Conservation (phyloP, 2,329 filamentous ascomycete genomes). For the Beauveria pseudobassiana region DNA sequence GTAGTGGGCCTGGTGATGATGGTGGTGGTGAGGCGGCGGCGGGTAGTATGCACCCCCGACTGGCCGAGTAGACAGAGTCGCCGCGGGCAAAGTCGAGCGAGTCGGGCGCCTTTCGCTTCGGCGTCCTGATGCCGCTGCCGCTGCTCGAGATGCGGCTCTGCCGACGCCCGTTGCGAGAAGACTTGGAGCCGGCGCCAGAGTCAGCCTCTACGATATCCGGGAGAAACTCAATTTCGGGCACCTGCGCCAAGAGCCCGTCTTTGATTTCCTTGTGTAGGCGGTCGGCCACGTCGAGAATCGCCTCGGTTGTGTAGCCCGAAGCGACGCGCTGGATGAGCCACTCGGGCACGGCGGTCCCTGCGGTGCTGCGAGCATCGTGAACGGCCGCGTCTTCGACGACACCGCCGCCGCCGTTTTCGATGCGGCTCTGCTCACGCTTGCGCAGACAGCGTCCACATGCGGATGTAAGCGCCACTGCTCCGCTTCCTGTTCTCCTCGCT, state of each 20-base stretch:
- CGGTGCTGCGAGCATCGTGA: slow-evolving; percentile 19
- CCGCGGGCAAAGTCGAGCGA: slow-evolving; percentile 2
- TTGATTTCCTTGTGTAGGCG: slow-evolving; percentile 39
- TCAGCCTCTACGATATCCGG: slow-evolving; percentile 42
- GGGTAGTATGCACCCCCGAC: background rate
- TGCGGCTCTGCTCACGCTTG: slow-evolving; percentile 55
- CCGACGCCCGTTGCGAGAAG: slow-evolving; percentile 13
- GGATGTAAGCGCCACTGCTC: slow-evolving; percentile 25
- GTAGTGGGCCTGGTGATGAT: background rate
- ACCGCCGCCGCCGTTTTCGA: slow-evolving; percentile 31
- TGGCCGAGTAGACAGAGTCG: background rate
- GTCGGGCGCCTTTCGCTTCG: slow-evolving; percentile 20
- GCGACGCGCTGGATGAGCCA: slow-evolving; percentile 43
- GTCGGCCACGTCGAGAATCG: slow-evolving; percentile 40
- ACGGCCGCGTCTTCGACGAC: slow-evolving; percentile 18
- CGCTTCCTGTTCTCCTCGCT: slow-evolving; percentile 38
- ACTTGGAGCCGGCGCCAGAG: slow-evolving; percentile 8
- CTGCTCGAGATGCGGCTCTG: slow-evolving; percentile 13
- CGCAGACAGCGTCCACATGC: slow-evolving; percentile 54
- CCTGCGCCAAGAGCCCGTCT: slow-evolving; percentile 32
- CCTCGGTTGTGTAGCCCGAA: slow-evolving; percentile 38
- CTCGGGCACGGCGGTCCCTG: slow-evolving; percentile 35
- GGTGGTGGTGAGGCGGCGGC: background rate
- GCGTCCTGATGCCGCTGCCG: slow-evolving; percentile 13
- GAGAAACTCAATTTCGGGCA: slow-evolving; percentile 53